These are phyloP conservation scores for Trichosporon coremiiforme DNA, from an alignment of 1,284 basidiomycete genomes.

Conservation along the genomic window DNA sequence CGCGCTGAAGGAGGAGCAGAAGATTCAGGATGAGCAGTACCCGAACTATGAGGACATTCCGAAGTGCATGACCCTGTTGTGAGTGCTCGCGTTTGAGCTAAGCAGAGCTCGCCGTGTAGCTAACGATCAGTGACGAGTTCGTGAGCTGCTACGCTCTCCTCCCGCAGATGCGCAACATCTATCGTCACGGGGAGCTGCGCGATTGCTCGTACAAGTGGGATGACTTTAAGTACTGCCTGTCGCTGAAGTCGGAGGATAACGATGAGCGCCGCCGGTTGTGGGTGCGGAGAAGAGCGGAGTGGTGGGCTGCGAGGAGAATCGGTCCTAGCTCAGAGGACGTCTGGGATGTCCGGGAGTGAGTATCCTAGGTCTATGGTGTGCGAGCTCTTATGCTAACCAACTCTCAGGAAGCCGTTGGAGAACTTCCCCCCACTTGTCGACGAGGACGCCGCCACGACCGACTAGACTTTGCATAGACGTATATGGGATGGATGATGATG, in stretches of 20 bases:
- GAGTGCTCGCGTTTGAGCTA: conserved; percentile 30
- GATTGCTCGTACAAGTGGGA: conserved; percentile 78
- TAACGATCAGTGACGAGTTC: conserved; percentile 64
- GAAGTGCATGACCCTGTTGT: conserved; percentile 72
- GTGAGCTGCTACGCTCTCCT: conserved; percentile 77
- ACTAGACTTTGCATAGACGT: not conserved
- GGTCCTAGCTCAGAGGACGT: conserved; percentile 85
- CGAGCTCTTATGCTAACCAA: not conserved
- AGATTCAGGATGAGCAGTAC: conserved; percentile 57
- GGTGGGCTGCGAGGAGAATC: conserved; percentile 79
- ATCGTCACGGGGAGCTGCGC: conserved; percentile 78
- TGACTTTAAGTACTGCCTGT: conserved; percentile 95
- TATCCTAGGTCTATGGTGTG: conserved; percentile 28
- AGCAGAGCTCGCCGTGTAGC: not conserved
- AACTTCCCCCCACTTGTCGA: conserved; percentile 53
- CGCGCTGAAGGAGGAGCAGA: conserved; percentile 50
- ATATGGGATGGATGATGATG: not conserved
- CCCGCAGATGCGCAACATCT: conserved; percentile 79
- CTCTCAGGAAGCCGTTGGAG: conserved; percentile 39
- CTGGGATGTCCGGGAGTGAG: conserved; percentile 82
- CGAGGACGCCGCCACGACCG: conserved; percentile 25
- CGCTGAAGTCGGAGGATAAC: conserved; percentile 72
- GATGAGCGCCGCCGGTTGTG: conserved; percentile 78
- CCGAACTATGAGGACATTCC: conserved; percentile 78
- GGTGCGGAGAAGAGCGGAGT: conserved; percentile 82